Base-by-base conservation (phyloP, 2,329 filamentous ascomycete species). In the Fusarium nygamai region DNA sequence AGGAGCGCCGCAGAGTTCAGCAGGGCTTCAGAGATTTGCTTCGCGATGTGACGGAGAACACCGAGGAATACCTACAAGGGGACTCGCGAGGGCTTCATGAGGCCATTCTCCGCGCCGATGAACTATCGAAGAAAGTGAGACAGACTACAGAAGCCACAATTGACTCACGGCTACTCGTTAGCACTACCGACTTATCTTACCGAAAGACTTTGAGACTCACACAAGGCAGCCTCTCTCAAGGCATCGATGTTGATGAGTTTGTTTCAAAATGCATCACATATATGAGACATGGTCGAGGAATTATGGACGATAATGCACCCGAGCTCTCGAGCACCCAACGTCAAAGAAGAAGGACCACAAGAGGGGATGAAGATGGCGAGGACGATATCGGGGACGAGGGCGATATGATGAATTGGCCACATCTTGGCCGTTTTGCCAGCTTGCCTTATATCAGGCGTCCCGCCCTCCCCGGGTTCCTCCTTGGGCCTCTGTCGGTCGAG, bases 71-170 rank as follows among this genome's bases (percentile, higher is more conserved):
- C 69, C 83, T 97, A 31, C 88, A 91, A 74, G 86, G 88, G 3
- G 89, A 90, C 43, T 93, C 92, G 14, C 85, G 87, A 31, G 90
- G 91, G 4, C 85, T 98, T 22, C 85, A 89, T 66, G 86, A 92
- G 16, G 90, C 91, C 3, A 85, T 98, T 31, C 82, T 88, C 31
- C 88, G 88, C 72, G 92, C 93, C 22, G 92, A 96, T 76, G 82
- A 86, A 41, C 84, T 92, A 20, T 91, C 92, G 70, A 86, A 87
- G 64, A 87, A 90, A 75, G 92, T 97, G 69, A 94, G 93, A 78
- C 95, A 98, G 84, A 98, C 96, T 1, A 91, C 92, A 5, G 96
- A 98, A 81, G 96, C 96, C 2, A 94, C 93, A 2, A 92, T 97
- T 69, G 96, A 99, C 81, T 95, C 96, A 1, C 91, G 93, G n/a